These are phyloP conservation scores for Elongisporangium senticosum DNA, from an alignment of 352 stramenopile species.

Conservation along the genomic window DNA sequence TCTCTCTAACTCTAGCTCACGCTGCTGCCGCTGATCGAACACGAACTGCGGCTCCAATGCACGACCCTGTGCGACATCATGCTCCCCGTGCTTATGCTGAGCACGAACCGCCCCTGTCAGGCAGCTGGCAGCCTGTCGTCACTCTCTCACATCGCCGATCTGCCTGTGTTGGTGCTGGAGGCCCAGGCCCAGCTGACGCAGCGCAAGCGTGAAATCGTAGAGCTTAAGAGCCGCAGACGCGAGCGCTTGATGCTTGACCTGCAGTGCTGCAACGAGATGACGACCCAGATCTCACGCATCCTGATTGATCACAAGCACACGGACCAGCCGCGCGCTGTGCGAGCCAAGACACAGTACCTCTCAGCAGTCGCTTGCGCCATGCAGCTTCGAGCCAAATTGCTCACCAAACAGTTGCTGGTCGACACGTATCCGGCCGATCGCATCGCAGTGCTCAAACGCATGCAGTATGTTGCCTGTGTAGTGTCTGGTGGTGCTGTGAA, in stretches of 20 bases:
- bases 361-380: slow-evolving; percentile 17
- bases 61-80: slow-evolving; percentile 26
- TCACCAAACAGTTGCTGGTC: slow-evolving; percentile 20
- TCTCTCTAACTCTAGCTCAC: slow-evolving; percentile 16
- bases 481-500: background rate
- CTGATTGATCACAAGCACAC: slow-evolving; percentile 26
- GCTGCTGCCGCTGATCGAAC: slow-evolving; percentile 24
- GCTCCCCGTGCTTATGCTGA: slow-evolving; percentile 17
- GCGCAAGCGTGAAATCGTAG: slow-evolving; percentile 4
- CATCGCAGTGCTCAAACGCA: slow-evolving; percentile 9
- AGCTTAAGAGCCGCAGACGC: slow-evolving; percentile 8
- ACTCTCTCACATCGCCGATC: slow-evolving; percentile 19
- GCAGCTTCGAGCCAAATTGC: slow-evolving; percentile 19
- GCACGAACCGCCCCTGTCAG: background rate
- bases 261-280: slow-evolving; percentile 17
- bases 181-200: slow-evolving; percentile 15
- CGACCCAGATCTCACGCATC: slow-evolving; percentile 10
- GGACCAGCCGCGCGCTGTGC: slow-evolving; percentile 24
- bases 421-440: slow-evolving; percentile 26
- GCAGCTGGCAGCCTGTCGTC: slow-evolving; percentile 1
- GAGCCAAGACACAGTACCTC: slow-evolving; percentile 26
- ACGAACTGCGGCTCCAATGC: slow-evolving; percentile 21
- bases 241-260: slow-evolving; percentile 16
- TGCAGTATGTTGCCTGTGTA: slow-evolving; percentile 16
- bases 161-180: slow-evolving; percentile 30